Conservation (phyloP, 1,284 basidiomycete species). For the Austroboletus novae-zelandiae region DNA sequence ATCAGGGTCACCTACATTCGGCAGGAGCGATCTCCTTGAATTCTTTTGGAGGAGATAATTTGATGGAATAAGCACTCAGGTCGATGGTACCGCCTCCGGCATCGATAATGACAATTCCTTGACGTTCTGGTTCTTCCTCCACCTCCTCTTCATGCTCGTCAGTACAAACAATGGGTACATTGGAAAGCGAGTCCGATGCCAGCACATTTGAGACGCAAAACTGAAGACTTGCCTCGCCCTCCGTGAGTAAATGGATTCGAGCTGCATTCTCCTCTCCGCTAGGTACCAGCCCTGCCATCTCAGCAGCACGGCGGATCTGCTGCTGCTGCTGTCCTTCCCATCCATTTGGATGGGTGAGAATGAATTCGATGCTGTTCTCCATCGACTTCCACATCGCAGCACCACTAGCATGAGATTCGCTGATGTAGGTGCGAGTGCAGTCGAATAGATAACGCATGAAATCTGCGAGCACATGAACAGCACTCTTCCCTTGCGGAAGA, state of each 20-base stretch:
- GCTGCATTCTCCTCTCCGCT: slow-evolving; percentile 21
- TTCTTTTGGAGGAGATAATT: slow-evolving; percentile 23
- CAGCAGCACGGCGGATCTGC: slow-evolving; percentile 36
- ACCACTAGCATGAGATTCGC: slow-evolving; percentile 45
- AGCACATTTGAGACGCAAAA: slow-evolving; percentile 41
- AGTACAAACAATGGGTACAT: slow-evolving; percentile 8
- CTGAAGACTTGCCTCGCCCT: slow-evolving; percentile 49
- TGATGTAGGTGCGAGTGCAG: slow-evolving; percentile 46
- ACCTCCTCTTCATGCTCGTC: slow-evolving; percentile 14
- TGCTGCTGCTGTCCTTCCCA: slow-evolving; percentile 43
- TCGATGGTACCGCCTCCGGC: slow-evolving; percentile 56
- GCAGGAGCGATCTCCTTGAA: slow-evolving; percentile 40
- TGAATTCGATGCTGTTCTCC: slow-evolving; percentile 32
- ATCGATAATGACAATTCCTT: slow-evolving; percentile 51
- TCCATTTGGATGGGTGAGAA: slow-evolving; percentile 44
- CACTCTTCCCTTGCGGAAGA: slow-evolving; percentile 44
- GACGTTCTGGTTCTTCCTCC: slow-evolving; percentile 18
- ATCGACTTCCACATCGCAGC: slow-evolving; percentile 35
- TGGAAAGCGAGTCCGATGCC: slow-evolving; percentile 24
- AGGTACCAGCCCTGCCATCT: slow-evolving; percentile 29
- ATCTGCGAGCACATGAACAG: slow-evolving; percentile 48
- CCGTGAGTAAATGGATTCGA: slow-evolving; percentile 42
- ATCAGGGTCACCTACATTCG: slow-evolving; percentile 32
- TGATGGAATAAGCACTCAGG: slow-evolving; percentile 45
- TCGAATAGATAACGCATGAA: slow-evolving; percentile 48